Evolutionary conservation across 2,329 filamentous ascomycete species (phyloP), one percentile per base, ranked within the genome.

Genomic region (Neofusicoccum parvum): DNA sequence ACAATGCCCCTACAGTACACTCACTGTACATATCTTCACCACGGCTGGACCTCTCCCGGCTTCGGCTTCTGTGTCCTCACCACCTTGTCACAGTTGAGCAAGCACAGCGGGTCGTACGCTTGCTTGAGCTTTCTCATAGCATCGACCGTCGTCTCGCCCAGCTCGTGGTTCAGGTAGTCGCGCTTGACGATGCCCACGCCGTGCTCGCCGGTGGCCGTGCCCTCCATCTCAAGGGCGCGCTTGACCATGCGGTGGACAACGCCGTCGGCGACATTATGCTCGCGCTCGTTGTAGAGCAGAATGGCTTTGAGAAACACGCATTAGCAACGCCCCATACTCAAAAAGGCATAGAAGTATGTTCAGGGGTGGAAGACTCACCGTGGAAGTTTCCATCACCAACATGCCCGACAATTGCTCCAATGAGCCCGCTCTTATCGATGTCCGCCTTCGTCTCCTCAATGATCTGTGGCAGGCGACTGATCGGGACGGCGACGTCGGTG

Each of bases 231-330:
- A 56, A 96, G 88, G 0, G 92, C 92, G 67, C 90, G 84, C 84
- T 94, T 93, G 65, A 94, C 91, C 92, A 95, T 95, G 66, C 88
- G 85, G 74, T 94, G 90, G 32, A 95, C 90, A 32, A 94, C 81
- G 46, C 84, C 83, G 72, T 92, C 90, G 2, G 90, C 90, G 64
- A 86, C 84, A 66, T 82, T 79, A 69, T 88, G 85, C 76, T 94
- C 88, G 23, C 83, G 79, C n/a, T 91, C 86, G 70, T 79, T 90
- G 74, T 88, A 87, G 27, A 90, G 76, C 27, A 90, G 80, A 66
- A 89, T 88, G 4, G 86, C 85, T 86, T 39, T 7, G 5, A 32
- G 27, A 32, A 32, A 32, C 27, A 32, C 27, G 27, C 27, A 32
- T 32, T 32, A 32, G 27, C 6, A 32, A 32, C 5, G 27, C 7